A percentile compares a stretch with the other conserved stretches of the same genome.
Conservation (phyloP, 2,329 filamentous ascomycete species). For the Fusarium torreyae region DNA sequence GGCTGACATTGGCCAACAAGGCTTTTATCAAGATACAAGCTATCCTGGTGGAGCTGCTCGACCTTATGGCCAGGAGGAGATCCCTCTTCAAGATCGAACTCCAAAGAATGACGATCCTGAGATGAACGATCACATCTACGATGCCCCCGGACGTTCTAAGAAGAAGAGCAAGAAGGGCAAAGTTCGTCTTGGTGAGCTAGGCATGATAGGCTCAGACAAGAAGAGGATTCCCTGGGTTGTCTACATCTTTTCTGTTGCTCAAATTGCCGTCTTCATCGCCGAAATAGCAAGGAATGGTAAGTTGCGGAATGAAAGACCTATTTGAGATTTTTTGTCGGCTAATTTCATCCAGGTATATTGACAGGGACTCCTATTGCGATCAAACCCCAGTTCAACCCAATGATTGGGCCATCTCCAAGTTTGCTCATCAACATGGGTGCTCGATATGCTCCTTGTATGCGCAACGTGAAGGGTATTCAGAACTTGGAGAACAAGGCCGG, state of each 20-base stretch:
- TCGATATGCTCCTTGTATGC: slow-evolving; percentile 95
- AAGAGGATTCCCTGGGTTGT: slow-evolving; percentile 83
- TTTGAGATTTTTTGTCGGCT: slow-evolving; percentile 18
- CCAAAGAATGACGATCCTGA: slow-evolving; percentile 60
- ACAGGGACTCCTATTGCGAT: slow-evolving; percentile 86
- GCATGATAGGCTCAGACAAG: slow-evolving; percentile 70
- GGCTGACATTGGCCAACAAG: slow-evolving; percentile 57
- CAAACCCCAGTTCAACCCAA: slow-evolving; percentile 91
- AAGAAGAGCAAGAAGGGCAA: slow-evolving; percentile 60
- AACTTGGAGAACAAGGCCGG: slow-evolving; percentile 55
- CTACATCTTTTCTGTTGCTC: slow-evolving; percentile 82
- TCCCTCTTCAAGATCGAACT: slow-evolving; percentile 68
- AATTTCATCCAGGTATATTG: slow-evolving; percentile 70
- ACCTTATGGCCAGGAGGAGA: slow-evolving; percentile 65
- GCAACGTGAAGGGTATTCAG: slow-evolving; percentile 79
- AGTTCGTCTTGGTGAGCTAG: slow-evolving; percentile 71
- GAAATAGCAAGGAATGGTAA: slow-evolving; percentile 89
- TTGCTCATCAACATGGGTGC: slow-evolving; percentile 98
- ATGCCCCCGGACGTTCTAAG: slow-evolving; percentile 58
- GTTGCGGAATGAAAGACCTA: slow-evolving; percentile 46
- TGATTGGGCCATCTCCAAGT: slow-evolving; percentile 94
- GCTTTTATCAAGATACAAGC: slow-evolving; percentile 67
- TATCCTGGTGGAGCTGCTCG: slow-evolving; percentile 67
- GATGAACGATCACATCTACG: slow-evolving; percentile 73
- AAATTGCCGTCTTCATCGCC: slow-evolving; percentile 88